Percentiles rank a stretch among this genome's conserved stretches.
Evolutionary conservation across 2,329 filamentous ascomycete genomes (phyloP).

Genomic region (Penicillium sp.): DNA sequence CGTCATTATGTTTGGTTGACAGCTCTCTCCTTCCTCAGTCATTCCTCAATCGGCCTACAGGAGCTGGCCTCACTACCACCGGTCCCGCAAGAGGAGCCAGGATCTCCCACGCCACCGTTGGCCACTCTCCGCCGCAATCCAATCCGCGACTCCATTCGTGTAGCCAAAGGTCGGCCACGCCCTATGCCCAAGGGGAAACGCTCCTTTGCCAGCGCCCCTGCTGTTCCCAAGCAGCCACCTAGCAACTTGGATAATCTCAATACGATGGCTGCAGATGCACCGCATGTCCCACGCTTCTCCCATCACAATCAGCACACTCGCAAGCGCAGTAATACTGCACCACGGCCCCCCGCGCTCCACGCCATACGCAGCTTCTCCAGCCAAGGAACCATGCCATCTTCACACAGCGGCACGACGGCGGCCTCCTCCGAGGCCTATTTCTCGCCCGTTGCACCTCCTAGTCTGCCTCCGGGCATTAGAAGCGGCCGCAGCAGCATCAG

Average conservation of each 20-base stretch:
- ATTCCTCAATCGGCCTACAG: constrained; percentile 77
- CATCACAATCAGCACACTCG: constrained; percentile 76
- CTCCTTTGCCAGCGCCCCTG: constrained; percentile 33
- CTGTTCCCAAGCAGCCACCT: constrained; percentile 35
- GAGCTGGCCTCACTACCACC: constrained; percentile 64
- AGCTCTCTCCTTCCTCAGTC: constrained; percentile 88
- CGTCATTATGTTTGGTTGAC: constrained; percentile 95
- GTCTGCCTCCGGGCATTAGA: constrained; percentile 26
- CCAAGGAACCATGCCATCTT: constrained; percentile 38
- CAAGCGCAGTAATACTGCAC: constrained; percentile 85
- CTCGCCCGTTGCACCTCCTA: constrained; percentile 26
- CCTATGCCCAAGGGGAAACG: constrained; percentile 41
- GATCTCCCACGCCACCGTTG: constrained; percentile 43
- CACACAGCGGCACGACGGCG: constrained; percentile 55
- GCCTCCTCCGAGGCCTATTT: constrained; percentile 60
- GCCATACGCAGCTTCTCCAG: constrained; percentile 73
- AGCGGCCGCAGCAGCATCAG: constrained; percentile 47
- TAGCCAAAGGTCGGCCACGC: constrained; percentile 71
- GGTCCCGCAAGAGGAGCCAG: constrained; percentile 44
- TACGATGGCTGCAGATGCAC: constrained; percentile 45
- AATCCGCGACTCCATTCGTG: constrained; percentile 83
- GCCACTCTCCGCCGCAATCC: constrained; percentile 53
- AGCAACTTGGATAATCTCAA: constrained; percentile 30
- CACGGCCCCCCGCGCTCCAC: constrained; percentile 55
- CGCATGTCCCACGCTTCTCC: constrained; percentile 54